Evolutionary conservation across 1,284 basidiomycete species (phyloP).

Genomic region (Albatrellus sp.): DNA sequence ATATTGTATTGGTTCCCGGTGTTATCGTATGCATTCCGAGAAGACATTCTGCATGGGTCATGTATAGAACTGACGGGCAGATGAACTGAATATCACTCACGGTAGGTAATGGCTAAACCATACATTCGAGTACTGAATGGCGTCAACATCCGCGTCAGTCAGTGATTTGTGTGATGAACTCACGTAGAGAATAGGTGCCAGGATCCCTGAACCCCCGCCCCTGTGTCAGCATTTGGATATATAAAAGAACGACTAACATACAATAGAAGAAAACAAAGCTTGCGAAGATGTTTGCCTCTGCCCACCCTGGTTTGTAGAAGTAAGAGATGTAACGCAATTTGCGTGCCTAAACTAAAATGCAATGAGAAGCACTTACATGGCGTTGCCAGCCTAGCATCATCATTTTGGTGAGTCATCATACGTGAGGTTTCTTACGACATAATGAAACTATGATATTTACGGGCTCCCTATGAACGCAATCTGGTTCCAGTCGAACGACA

Average conservation of each 20-base stretch:
- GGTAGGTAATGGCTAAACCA: slow-evolving; percentile 50
- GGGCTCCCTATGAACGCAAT: slow-evolving; percentile 22
- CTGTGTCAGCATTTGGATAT: not conserved
- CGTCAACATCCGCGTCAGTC: not conserved
- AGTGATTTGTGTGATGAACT: not conserved
- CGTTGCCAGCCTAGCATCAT: not conserved
- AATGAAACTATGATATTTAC: slow-evolving; percentile 35
- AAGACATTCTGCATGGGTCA: slow-evolving; percentile 25
- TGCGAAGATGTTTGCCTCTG: slow-evolving; percentile 9
- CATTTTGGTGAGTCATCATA: not conserved
- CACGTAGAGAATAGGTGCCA: slow-evolving; percentile 8
- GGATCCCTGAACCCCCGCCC: slow-evolving; percentile 5
- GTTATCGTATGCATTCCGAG: slow-evolving; percentile 44
- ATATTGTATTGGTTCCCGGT: slow-evolving; percentile 59
- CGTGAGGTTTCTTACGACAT: slow-evolving; percentile 17
- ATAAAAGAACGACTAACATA: slow-evolving; percentile 1
- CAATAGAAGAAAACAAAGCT: slow-evolving; percentile 7
- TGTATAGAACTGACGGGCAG: not conserved
- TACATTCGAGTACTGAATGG: slow-evolving; percentile 46
- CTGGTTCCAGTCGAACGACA: slow-evolving; percentile 58
- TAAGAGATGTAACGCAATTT: slow-evolving; percentile 4
- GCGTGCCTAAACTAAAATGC: not conserved
- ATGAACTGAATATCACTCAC: not conserved
- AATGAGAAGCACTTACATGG: not conserved
- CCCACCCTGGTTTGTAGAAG: slow-evolving; percentile 11